Evolutionary conservation across 2,329 filamentous ascomycete genomes (phyloP).

Genomic region (Sporothrix sp.): DNA sequence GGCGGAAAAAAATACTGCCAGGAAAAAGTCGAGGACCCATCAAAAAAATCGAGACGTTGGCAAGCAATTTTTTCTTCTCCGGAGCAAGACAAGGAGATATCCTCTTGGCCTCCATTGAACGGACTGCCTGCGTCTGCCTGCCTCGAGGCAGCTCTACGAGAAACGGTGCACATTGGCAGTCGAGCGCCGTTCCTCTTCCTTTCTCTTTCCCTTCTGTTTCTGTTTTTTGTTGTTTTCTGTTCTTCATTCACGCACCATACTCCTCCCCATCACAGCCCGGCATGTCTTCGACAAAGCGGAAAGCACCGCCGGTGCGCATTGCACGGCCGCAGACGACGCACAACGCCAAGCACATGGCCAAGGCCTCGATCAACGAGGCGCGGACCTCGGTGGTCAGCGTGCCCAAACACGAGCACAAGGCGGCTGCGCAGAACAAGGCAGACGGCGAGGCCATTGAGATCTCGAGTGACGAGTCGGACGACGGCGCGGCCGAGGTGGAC

Average conservation of each 20-base stretch:
- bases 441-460: slow-evolving; percentile 42
- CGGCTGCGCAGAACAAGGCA: slow-evolving; percentile 17
- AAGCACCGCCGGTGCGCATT: slow-evolving; percentile 44
- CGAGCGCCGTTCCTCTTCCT: not conserved
- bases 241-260: not conserved
- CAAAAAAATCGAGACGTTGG: slow-evolving; percentile 3
- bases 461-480: slow-evolving; percentile 38
- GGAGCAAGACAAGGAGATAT: not conserved
- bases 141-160: no score
- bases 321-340: slow-evolving; percentile 45
- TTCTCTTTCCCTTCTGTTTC: not conserved
- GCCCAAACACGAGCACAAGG: slow-evolving; percentile 24
- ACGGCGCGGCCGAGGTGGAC: not conserved
- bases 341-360: slow-evolving; percentile 41
- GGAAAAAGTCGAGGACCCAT: slow-evolving; percentile 8
- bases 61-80: slow-evolving; percentile 5
- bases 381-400: slow-evolving; percentile 40
- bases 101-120: not conserved
- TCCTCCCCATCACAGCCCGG: not conserved
- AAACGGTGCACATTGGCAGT: no score
- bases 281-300: slow-evolving; percentile 51
- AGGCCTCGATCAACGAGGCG: slow-evolving; percentile 48
- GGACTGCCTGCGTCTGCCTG: not conserved
- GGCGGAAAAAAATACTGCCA: slow-evolving; percentile 14
- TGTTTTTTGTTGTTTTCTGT: not conserved